phyloP scores from a whole-genome alignment of 148 eudicot species.

The Vaccinium myrtillus region DNA sequence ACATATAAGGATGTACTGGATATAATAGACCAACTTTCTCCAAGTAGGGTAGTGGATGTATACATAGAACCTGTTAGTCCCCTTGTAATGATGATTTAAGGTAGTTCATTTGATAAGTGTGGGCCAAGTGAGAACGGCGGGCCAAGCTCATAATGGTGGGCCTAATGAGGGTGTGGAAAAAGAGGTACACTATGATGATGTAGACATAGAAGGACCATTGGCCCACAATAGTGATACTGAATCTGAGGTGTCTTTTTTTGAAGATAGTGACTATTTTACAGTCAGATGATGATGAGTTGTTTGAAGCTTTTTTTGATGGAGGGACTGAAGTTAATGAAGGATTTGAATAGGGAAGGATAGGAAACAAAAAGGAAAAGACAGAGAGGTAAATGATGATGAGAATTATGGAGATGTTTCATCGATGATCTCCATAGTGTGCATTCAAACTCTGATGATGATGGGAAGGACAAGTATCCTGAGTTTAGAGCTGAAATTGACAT shows the following conservation, averaged over 20 bases:
- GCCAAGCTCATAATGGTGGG: not conserved
- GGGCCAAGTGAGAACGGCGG: not conserved
- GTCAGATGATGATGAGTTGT: not conserved
- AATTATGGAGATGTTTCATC: not conserved
- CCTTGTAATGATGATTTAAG: too few species aligned
- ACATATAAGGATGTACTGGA: not conserved
- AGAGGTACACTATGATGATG: too few species aligned
- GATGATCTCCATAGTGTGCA: not conserved
- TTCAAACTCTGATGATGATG: too few species aligned
- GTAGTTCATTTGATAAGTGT: not conserved
- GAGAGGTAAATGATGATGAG: not conserved
- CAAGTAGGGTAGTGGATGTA: not conserved
- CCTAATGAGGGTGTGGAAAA: too few species aligned
- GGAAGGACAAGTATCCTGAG: not conserved
- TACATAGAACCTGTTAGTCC: not conserved
- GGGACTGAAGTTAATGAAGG: too few species aligned
- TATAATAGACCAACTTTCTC: not conserved
- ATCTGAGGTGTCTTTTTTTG: not conserved
- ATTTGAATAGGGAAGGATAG: not conserved
- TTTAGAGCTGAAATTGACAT: not conserved
- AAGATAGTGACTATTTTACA: not conserved
- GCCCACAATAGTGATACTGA: not conserved
- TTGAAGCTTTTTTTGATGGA: not conserved
- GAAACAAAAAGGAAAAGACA: not conserved
- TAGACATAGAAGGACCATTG: too few species aligned